phyloP scores from a whole-genome alignment of 768 basidiomycete species.

The Amanita phalloides region DNA sequence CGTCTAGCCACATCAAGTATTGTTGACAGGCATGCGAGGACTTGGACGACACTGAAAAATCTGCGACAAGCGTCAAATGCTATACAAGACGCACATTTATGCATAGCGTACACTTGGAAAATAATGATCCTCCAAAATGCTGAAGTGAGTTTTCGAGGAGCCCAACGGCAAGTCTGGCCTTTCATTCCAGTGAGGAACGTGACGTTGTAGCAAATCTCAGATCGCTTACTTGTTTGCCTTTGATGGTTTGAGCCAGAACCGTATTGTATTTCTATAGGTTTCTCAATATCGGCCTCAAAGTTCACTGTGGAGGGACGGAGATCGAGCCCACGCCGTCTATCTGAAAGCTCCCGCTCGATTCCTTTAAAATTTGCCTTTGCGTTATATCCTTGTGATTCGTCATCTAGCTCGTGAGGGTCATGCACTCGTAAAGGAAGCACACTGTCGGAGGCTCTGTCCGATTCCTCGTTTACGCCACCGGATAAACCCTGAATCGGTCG shows the following conservation, averaged over 20 bases:
- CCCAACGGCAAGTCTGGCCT: neutral
- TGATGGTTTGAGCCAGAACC: neutral
- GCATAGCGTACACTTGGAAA: conserved; percentile 32
- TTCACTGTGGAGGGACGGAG: neutral
- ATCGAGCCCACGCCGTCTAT: neutral
- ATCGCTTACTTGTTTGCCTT: neutral
- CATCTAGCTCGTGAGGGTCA: neutral
- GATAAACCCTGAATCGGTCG: neutral
- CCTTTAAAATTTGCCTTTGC: neutral
- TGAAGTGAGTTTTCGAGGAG: neutral
- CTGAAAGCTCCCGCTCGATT: neutral
- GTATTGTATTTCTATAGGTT: neutral
- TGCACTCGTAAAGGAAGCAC: neutral
- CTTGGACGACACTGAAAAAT: conserved; percentile 33
- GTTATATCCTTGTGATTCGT: neutral
- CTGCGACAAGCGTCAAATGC: conserved; percentile 16
- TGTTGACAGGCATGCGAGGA: conserved; percentile 38
- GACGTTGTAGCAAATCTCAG: neutral
- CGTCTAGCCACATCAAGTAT: conserved; percentile 35
- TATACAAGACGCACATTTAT: neutral
- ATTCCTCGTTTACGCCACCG: neutral
- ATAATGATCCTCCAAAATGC: conserved; percentile 3
- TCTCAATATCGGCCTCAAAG: neutral
- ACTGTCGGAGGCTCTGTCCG: neutral
- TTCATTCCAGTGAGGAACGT: neutral